A percentile compares a stretch with the other conserved stretches of the same genome.
Conservation (phyloP, 2,329 filamentous ascomycete species). For the Pezicula carpinea region DNA sequence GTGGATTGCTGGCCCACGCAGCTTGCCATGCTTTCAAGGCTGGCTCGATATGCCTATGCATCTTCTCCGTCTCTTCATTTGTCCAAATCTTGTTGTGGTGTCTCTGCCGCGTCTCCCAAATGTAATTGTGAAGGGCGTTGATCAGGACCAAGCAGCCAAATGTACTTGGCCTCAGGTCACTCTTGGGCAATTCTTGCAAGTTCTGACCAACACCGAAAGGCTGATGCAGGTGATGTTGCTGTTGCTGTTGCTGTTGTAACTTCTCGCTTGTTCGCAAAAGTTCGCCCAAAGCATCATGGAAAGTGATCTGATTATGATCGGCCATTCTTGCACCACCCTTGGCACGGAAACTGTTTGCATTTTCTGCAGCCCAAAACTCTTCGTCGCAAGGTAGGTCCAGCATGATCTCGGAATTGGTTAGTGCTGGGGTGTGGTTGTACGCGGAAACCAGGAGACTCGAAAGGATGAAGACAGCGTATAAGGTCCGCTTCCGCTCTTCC, state of each 20-base stretch:
- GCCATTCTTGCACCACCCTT: slow-evolving; percentile 68
- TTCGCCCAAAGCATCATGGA: slow-evolving; percentile 76
- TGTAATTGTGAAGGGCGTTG: slow-evolving; percentile 94
- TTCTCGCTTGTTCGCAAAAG: slow-evolving; percentile 72
- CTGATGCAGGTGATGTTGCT: slow-evolving; percentile 40
- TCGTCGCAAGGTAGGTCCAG: slow-evolving; percentile 91
- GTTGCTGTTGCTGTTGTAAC: slow-evolving; percentile 53
- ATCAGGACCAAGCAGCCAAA: slow-evolving; percentile 91
- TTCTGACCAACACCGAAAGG: slow-evolving; percentile 42
- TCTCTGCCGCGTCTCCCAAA: slow-evolving; percentile 92
- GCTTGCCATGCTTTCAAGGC: slow-evolving; percentile 91
- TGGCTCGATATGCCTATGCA: slow-evolving; percentile 93
- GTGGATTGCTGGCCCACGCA: slow-evolving; percentile 82
- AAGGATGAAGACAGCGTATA: slow-evolving; percentile 86
- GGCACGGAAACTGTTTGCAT: slow-evolving; percentile 72
- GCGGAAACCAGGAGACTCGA: slow-evolving; percentile 88
- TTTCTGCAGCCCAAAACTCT: slow-evolving; percentile 81
- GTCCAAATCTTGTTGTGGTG: slow-evolving; percentile 90
- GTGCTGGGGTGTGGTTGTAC: slow-evolving; percentile 85
- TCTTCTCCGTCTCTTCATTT: slow-evolving; percentile 85
- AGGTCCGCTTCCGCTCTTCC: slow-evolving; percentile 89
- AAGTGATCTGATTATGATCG: slow-evolving; percentile 68
- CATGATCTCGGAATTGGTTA: slow-evolving; percentile 91
- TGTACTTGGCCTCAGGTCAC: slow-evolving; percentile 74
- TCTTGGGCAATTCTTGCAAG: slow-evolving; percentile 47